A percentile compares a stretch with the other conserved stretches of the same genome.
Conservation (phyloP, 2,329 filamentous ascomycete species). For the Aspergillus sp. region DNA sequence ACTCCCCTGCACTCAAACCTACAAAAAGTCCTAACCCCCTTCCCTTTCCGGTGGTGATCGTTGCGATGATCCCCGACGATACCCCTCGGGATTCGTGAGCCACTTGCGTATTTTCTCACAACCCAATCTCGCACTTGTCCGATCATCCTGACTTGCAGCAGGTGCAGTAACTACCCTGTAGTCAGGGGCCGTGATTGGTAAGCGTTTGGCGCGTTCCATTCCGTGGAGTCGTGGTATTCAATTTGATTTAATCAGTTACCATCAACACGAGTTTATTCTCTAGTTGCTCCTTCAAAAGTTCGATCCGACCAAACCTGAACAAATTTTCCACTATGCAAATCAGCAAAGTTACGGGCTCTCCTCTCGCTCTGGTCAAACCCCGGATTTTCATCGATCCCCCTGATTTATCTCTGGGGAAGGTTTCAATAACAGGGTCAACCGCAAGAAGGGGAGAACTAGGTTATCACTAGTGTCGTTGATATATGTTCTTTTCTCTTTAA, state of each 20-base stretch:
- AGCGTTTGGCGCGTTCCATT: background rate
- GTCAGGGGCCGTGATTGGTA: background rate
- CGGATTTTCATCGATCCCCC: conserved; percentile 6
- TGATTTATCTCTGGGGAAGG: background rate
- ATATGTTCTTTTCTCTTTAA: background rate
- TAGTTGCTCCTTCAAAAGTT: background rate
- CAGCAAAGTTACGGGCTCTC: background rate
- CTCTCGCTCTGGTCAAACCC: conserved; percentile 8
- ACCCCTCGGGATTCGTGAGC: background rate
- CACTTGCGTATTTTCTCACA: background rate
- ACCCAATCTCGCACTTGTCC: background rate
- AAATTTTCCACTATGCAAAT: background rate
- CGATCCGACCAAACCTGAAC: no score
- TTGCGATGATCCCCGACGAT: background rate
- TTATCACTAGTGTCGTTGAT: background rate
- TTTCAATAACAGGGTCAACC: background rate
- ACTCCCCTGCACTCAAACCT: background rate
- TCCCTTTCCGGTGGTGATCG: background rate
- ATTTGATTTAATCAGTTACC: background rate
- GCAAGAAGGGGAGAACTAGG: background rate
- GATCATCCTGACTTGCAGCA: background rate
- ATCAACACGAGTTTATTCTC: background rate
- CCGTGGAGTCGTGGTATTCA: background rate
- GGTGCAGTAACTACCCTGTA: background rate
- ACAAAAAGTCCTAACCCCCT: background rate